phyloP scores from a whole-genome alignment of 768 basidiomycete species.

The Hericium coralloides region DNA sequence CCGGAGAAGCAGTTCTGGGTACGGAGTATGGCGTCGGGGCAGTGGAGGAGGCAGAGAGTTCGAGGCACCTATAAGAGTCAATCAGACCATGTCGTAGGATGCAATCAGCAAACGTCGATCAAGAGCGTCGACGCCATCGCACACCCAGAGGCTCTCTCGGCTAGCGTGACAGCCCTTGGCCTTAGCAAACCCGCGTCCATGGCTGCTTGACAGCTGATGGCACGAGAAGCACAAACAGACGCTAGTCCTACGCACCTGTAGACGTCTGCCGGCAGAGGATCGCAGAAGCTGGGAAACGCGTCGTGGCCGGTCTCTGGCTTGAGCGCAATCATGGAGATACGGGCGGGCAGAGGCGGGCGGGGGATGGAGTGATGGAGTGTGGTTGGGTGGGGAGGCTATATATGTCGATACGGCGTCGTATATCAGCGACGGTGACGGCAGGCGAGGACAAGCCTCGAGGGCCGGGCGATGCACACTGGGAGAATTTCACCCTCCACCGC shows the following conservation, averaged over 20 bases:
- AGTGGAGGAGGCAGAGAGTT: slow-evolving; percentile 5
- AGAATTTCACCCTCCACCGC: too few species aligned
- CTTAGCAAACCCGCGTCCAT: not conserved
- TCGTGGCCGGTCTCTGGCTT: too few species aligned
- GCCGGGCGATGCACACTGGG: too few species aligned
- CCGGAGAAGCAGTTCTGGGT: slow-evolving; percentile 14
- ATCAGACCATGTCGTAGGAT: slow-evolving; percentile 4
- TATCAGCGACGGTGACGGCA: too few species aligned
- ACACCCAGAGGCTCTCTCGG: too few species aligned
- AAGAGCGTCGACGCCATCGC: not conserved
- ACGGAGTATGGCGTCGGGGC: slow-evolving; percentile 5
- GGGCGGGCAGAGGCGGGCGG: not conserved
- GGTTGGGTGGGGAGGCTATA: not conserved
- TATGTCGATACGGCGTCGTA: too few species aligned
- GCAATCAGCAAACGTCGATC: not conserved
- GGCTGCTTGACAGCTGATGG: not conserved
- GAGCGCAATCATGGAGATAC: not conserved
- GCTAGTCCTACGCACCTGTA: not conserved
- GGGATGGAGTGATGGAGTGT: not conserved
- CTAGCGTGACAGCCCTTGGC: too few species aligned
- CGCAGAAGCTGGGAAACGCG: too few species aligned
- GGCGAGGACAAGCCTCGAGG: too few species aligned
- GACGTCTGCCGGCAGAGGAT: too few species aligned
- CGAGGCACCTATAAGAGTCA: slow-evolving; percentile 13
- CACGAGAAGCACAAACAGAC: not conserved